Evolutionary conservation across 1,284 basidiomycete species (phyloP).

Genomic region (Austroboletus novae-zelandiae): DNA sequence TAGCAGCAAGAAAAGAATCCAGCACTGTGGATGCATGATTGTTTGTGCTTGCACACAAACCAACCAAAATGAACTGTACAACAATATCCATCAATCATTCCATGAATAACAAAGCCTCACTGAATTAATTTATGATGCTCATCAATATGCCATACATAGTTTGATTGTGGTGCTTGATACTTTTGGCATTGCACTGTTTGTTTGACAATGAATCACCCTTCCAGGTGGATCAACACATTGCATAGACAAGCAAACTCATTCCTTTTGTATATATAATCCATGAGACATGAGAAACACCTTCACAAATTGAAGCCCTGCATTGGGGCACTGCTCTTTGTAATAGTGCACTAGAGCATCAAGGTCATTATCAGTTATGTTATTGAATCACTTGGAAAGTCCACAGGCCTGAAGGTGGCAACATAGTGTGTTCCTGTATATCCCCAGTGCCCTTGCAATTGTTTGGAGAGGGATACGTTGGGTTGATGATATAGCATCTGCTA

Average conservation of each 20-base stretch:
- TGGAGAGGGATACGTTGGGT: too few relatives aligned
- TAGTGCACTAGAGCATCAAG: background rate
- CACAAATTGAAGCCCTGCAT: conserved; percentile 4
- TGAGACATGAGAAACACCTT: background rate
- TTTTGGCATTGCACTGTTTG: conserved; percentile 11
- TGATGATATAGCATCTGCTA: too few relatives aligned
- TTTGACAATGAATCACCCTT: conserved; percentile 16
- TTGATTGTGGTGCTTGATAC: conserved; percentile 1
- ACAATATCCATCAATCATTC: conserved; percentile 32
- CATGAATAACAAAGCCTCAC: conserved; percentile 53
- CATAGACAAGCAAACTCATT: background rate
- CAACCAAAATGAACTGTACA: conserved; percentile 6
- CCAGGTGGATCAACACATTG: conserved; percentile 18
- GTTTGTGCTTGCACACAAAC: conserved; percentile 1
- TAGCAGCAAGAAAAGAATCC: background rate
- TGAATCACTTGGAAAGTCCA: background rate
- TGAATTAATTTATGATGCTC: conserved; percentile 49
- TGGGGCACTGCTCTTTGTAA: conserved; percentile 1
- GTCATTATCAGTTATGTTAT: background rate
- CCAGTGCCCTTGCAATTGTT: too few relatives aligned
- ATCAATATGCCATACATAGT: conserved; percentile 42
- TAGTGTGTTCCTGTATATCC: too few relatives aligned
- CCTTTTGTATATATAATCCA: background rate
- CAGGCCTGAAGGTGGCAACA: too few relatives aligned
- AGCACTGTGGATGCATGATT: conserved; percentile 7